These are phyloP conservation scores for Podospora comata DNA, from an alignment of 495 filamentous ascomycete genomes.

Conservation along the genomic window DNA sequence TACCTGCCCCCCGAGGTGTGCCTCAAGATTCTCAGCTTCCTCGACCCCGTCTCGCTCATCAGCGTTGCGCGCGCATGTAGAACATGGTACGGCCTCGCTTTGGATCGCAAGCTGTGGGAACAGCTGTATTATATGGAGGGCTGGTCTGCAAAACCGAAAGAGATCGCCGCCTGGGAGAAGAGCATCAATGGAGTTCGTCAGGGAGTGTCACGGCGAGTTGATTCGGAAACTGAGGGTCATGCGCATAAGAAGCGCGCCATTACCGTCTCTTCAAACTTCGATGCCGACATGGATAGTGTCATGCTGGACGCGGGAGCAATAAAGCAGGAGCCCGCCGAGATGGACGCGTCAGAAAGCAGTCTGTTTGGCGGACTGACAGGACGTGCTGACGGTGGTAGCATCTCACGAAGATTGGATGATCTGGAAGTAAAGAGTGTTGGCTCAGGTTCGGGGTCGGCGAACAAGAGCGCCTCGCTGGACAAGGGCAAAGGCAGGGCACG, in stretches of 20 bases:
- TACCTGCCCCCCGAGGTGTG: conserved; percentile 86
- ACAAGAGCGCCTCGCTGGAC: conserved; percentile 19
- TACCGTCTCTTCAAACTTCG: conserved; percentile 28
- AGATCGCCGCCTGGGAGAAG: conserved; percentile 66
- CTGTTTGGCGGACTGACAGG: conserved; percentile 35
- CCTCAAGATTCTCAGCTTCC: conserved; percentile 80
- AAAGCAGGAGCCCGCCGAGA: conserved; percentile 30
- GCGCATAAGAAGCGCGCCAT: conserved; percentile 48
- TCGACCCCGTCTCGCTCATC: conserved; percentile 72
- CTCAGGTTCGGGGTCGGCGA: conserved; percentile 11
- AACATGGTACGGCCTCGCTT: conserved; percentile 75
- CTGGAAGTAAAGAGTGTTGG: conserved; percentile 20
- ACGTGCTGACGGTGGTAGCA: conserved; percentile 8
- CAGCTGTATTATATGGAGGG: conserved; percentile 77
- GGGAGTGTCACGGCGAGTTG: conserved; percentile 30
- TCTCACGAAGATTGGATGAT: conserved; percentile 21
- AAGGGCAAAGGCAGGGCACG: conserved; percentile 36
- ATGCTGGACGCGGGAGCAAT: conserved; percentile 40
- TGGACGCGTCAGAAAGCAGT: conserved; percentile 31
- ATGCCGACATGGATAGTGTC: conserved; percentile 47
- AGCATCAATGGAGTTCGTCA: conserved; percentile 41
- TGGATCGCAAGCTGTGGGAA: conserved; percentile 84
- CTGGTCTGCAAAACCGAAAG: conserved; percentile 67
- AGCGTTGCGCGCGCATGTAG: conserved; percentile 73
- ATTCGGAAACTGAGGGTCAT: conserved; percentile 40